Percentiles rank a stretch among this genome's conserved stretches.
phyloP scores from a whole-genome alignment of 1,284 basidiomycete genomes.

The Cryptococcus sp. region DNA sequence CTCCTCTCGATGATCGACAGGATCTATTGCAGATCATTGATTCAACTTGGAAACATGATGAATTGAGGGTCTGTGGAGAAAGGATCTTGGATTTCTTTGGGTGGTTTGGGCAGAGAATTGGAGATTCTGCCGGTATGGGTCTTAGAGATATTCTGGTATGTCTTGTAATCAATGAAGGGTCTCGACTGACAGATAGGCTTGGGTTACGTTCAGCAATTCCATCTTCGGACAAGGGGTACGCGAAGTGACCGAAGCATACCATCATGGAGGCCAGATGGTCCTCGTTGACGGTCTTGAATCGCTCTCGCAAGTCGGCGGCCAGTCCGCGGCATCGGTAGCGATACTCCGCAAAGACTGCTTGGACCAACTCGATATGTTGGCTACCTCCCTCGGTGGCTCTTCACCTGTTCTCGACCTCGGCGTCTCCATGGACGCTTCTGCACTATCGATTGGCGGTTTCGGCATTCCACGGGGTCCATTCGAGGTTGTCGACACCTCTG shows the following conservation, averaged over 20 bases:
- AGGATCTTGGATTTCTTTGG: slow-evolving; percentile 73
- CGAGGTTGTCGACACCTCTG: slow-evolving; percentile 25
- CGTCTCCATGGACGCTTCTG: slow-evolving; percentile 18
- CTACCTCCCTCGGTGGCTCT: slow-evolving; percentile 12
- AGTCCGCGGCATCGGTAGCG: slow-evolving; percentile 33
- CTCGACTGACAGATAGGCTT: slow-evolving; percentile 63
- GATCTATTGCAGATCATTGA: slow-evolving; percentile 79
- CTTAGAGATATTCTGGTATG: slow-evolving; percentile 85
- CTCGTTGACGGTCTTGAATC: slow-evolving; percentile 78
- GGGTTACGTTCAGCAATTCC: slow-evolving; percentile 83
- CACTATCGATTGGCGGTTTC: slow-evolving; percentile 71
- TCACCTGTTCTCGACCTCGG: slow-evolving; percentile 1
- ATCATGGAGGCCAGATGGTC: slow-evolving; percentile 82
- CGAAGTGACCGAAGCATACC: slow-evolving; percentile 59
- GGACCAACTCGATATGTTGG: slow-evolving; percentile 23
- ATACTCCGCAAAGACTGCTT: slow-evolving; percentile 39
- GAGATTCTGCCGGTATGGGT: slow-evolving; percentile 60
- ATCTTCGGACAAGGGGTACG: slow-evolving; percentile 50
- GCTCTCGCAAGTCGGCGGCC: slow-evolving; percentile 59
- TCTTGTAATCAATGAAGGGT: slow-evolving; percentile 7
- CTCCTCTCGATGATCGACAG: slow-evolving; percentile 67
- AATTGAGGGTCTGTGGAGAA: slow-evolving; percentile 60
- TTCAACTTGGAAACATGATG: slow-evolving; percentile 63
- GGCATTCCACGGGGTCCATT: slow-evolving; percentile 61
- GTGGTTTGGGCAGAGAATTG: slow-evolving; percentile 68